These are phyloP conservation scores for Silene noctiflora DNA, from an alignment of 179 eudicot species.

Conservation along the genomic window DNA sequence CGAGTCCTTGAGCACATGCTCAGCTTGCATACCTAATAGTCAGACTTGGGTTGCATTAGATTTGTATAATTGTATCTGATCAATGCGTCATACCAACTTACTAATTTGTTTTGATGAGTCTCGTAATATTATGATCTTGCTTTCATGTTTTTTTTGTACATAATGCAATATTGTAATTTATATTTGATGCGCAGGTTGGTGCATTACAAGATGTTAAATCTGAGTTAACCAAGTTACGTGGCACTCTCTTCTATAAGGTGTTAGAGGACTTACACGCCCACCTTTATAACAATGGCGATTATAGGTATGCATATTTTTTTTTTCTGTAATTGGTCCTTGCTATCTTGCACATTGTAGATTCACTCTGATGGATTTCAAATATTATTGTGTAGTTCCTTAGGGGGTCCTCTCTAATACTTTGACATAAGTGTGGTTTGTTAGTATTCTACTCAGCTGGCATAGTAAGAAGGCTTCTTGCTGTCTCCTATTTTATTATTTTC, in stretches of 20 bases:
- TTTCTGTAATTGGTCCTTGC: conserved; percentile 7
- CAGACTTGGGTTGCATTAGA: conserved; percentile 1
- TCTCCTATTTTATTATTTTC: not conserved
- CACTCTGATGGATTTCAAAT: not conserved
- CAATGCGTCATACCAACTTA: not conserved
- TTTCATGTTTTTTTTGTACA: not conserved
- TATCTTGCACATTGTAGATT: not conserved
- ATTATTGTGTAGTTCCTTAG: not conserved
- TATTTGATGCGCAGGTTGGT: conserved; percentile 61
- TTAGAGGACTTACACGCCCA: conserved; percentile 93
- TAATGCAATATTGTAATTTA: not conserved
- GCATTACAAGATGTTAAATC: conserved; percentile 95
- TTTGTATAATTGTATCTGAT: conserved; percentile 1
- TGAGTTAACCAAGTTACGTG: conserved; percentile 85
- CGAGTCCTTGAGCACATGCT: not conserved
- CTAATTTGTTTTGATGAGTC: not conserved
- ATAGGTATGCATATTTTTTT: conserved; percentile 50
- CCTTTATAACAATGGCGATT: conserved; percentile 91
- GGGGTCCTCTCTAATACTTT: not conserved
- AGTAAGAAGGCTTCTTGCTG: conserved; percentile 4
- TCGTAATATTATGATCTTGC: not conserved
- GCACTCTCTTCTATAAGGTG: conserved; percentile 78
- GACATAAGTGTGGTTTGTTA: not conserved
- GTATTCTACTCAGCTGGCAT: not conserved
- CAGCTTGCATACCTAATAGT: not conserved